Conservation (phyloP, 2,329 filamentous ascomycete species). For the Diaporthe sp. region DNA sequence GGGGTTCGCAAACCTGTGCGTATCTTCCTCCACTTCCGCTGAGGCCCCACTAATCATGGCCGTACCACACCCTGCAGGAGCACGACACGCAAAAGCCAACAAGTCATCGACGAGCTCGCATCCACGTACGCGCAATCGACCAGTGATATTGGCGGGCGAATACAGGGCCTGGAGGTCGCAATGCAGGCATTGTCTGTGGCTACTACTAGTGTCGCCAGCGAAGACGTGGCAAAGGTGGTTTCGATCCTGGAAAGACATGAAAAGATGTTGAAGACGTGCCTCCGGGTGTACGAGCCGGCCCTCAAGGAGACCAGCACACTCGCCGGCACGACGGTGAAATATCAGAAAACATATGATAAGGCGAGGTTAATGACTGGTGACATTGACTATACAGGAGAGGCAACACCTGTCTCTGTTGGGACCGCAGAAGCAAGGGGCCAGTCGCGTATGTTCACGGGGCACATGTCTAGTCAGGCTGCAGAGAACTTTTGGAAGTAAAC, state of each 20-base stretch:
- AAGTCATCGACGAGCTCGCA: constrained; percentile 5
- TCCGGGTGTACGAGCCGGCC: constrained; percentile 10
- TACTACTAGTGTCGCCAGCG: background rate
- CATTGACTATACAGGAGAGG: background rate
- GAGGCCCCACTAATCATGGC: background rate
- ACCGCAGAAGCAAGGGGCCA: background rate
- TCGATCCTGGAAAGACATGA: background rate
- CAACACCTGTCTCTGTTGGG: background rate
- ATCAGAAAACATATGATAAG: background rate
- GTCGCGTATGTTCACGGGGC: background rate
- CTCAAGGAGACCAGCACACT: constrained; percentile 2
- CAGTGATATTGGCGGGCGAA: background rate
- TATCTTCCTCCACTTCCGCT: no score
- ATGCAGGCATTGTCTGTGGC: background rate
- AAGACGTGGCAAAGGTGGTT: background rate
- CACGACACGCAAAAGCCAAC: constrained; percentile 2
- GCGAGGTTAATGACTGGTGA: constrained; percentile 10
- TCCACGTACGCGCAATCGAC: background rate
- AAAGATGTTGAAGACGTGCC: background rate
- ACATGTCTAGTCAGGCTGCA: background rate
- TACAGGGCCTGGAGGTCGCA: background rate
- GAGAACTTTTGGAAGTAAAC: background rate
- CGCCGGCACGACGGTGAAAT: background rate
- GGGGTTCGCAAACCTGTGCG: constrained; percentile 16
- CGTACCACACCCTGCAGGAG: background rate